Evolutionary conservation across 306 rosid species (phyloP), one percentile per base, ranked within the genome.

Genomic region (Trifolium repens): DNA sequence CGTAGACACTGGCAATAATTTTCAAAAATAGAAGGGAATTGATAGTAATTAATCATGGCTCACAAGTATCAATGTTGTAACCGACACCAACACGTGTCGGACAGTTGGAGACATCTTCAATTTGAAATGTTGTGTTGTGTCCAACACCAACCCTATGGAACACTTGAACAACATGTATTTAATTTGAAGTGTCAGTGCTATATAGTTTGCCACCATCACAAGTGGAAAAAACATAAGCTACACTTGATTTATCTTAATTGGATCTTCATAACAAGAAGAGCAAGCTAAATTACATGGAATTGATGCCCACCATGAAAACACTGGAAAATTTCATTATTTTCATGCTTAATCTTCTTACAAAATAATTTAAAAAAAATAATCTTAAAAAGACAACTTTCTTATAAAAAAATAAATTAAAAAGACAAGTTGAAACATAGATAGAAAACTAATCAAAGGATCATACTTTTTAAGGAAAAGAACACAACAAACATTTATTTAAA

Each of bases 281-380:
- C 14, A 46, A 13, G 26, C 14, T 32, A 68, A 47, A 47, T 14
- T 26, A 7, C 24, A 14, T 27, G 19, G 57, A 67, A 44, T 52
- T 67, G 72, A 19, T 22, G 22, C 72, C 4, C 22, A 55, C 12
- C 54, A 26, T 57, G 57, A 40, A 39, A 72, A 40, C 26, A 22
- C 40, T 34, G 8, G 10, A 57, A 71, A 7, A 32, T 16, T 49
- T 40, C 15, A 15, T 13, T 50, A n/a, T 26, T 7, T 26, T 24
- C 71, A 62, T 47, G 27, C 35, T 49, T 13, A 63, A 49, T 35
- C 24, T 19, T 61, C 14, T 65, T 65, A 40, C 37, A 76, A 24
- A 54, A 24, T 9, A n/a, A 0, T 22, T 22, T 0, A 22, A 22
- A 22, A 22, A 22, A 22, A 22, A 22, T n/a, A n/a, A 47, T 26